Conservation (phyloP, 1,284 basidiomycete species). For the Cronartium quercuum region DNA sequence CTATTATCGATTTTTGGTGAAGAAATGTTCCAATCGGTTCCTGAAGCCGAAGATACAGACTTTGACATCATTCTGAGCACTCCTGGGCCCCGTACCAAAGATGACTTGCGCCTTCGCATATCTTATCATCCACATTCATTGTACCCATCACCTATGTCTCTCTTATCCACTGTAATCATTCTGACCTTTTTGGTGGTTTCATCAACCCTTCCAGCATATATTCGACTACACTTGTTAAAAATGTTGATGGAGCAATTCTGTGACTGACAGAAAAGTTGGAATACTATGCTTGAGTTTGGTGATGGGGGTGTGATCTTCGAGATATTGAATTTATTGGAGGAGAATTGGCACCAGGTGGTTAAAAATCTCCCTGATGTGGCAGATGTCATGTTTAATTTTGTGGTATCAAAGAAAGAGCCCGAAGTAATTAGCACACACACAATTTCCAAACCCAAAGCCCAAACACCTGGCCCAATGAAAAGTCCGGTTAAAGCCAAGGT, state of each 20-base stretch:
- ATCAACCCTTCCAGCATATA: constrained; percentile 65
- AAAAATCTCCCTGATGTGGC: constrained; percentile 48
- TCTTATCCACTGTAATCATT: constrained; percentile 52
- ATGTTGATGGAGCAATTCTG: constrained; percentile 41
- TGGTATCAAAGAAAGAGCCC: constrained; percentile 42
- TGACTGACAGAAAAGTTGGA: constrained; percentile 52
- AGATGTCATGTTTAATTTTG: constrained; percentile 45
- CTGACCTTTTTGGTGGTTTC: constrained; percentile 74
- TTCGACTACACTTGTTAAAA: constrained; percentile 65
- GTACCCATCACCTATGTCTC: constrained; percentile 54
- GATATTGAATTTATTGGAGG: constrained; percentile 66
- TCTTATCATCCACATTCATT: constrained; percentile 56
- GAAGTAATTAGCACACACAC: too few species aligned
- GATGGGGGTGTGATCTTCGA: constrained; percentile 68
- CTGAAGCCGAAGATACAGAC: constrained; percentile 46
- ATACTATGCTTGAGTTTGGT: constrained; percentile 59
- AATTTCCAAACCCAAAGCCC: too few species aligned
- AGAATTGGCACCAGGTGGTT: constrained; percentile 43
- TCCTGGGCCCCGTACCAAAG: constrained; percentile 42
- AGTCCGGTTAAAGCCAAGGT: too few species aligned
- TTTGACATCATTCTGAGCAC: constrained; percentile 47
- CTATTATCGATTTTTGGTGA: constrained; percentile 56
- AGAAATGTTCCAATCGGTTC: constrained; percentile 41
- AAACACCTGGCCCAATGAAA: too few species aligned
- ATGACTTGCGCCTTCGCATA: constrained; percentile 61